Conservation (phyloP, 1,139 yeast species). For the Diutina mesorugosa region DNA sequence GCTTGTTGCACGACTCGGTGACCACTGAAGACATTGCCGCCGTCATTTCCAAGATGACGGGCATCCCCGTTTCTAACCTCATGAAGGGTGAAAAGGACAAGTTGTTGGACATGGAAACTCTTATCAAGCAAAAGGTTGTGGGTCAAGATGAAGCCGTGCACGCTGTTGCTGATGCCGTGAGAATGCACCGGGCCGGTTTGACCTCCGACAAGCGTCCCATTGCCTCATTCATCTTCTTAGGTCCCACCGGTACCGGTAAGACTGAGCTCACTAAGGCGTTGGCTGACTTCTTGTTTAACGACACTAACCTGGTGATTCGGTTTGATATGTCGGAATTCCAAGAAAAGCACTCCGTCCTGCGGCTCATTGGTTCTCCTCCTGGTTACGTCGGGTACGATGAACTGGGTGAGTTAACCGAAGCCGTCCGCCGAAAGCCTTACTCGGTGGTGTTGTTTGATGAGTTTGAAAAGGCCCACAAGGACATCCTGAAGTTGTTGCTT, state of each 20-base stretch:
- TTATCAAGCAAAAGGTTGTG: constrained; percentile 64
- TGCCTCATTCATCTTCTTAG: constrained; percentile 90
- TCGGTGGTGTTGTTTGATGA: constrained; percentile 90
- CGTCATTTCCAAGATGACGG: constrained; percentile 90
- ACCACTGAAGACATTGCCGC: constrained; percentile 88
- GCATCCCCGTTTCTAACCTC: constrained; percentile 85
- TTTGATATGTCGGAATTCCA: constrained; percentile 98
- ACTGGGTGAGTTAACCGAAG: constrained; percentile 92
- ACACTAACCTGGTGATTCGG: constrained; percentile 72
- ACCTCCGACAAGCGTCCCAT: constrained; percentile 91
- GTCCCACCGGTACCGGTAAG: constrained; percentile 98
- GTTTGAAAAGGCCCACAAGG: constrained; percentile 94
- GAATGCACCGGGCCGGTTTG: constrained; percentile 91
- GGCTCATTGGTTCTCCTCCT: constrained; percentile 95
- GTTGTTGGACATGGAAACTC: constrained; percentile 73
- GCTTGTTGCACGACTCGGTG: constrained; percentile 77
- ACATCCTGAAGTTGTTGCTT: constrained; percentile 71
- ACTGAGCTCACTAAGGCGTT: constrained; percentile 87
- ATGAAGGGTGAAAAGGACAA: constrained; percentile 93
- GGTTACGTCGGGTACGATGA: constrained; percentile 96
- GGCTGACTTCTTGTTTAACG: constrained; percentile 85
- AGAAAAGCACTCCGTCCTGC: constrained; percentile 80
- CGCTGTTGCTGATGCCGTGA: constrained; percentile 86
- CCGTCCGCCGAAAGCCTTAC: constrained; percentile 89
- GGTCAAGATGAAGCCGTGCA: constrained; percentile 94